Base-by-base conservation (phyloP, 1,284 basidiomycete species). In the Ganoderma resinaceum region DNA sequence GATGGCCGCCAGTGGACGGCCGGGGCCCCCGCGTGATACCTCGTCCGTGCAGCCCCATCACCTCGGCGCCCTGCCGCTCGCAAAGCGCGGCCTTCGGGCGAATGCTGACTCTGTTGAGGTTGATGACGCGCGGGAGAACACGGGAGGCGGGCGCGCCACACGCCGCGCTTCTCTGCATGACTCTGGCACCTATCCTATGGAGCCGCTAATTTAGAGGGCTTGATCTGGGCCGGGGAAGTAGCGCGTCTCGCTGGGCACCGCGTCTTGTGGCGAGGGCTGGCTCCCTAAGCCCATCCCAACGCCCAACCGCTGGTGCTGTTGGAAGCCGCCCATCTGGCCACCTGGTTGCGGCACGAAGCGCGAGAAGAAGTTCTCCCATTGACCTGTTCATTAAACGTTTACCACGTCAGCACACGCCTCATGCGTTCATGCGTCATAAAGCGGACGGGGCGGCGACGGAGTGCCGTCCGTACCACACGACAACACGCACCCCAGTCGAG, bases 401-500 rank as follows among this genome's bases (percentile, higher is more conserved):
- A 42, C 9, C 35, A n/a, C 57, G 63, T 52, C 20, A 58, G 63
- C 31, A 53, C 33, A 67, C 37, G 46, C 40, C 37, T 31, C 49
- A 38, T 29, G 31, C 12, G 12, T 37, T 31, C 33, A 42, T 16
- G 58, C n/a, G 18, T 26, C 46, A 49, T 49, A 14, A 38, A 11
- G 23, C 23, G 42, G 42, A 49, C 23, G 46, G 46, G 43, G 43
- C 23, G 43, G 46, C 23, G n/a, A 60, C 52, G 52, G 52, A 31
- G 58, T n/a, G 43, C 43, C 35, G 37, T 23, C 58, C 46, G 11
- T 23, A 26, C 23, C 58, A 60, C 23, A 26, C 35, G 20, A 63
- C 67, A 46, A 23, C 7, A 85, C 89, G 76, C 73, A 93, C 92
- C 87, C 92, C 93, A 96, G 79, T 96, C 93, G 80, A 95, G 95